Conservation (phyloP, 1,139 yeast genomes). For the Geotrichum klebahnii region DNA sequence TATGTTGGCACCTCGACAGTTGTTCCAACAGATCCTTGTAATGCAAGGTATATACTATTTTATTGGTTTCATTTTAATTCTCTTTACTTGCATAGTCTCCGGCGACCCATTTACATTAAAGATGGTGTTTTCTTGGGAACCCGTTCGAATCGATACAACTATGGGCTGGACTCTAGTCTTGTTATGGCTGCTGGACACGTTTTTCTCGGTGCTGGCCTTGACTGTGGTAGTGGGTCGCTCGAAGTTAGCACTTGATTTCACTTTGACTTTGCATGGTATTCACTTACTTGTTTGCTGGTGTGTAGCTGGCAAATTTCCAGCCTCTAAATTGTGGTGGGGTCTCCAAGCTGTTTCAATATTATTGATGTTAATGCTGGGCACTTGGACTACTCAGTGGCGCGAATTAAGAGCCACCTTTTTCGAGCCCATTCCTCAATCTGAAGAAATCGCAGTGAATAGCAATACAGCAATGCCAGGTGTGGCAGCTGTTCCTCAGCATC, state of each 20-base stretch:
- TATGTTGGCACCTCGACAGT: constrained; percentile 38
- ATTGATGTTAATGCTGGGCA: constrained; percentile 71
- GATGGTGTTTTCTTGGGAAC: constrained; percentile 82
- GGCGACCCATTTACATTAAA: constrained; percentile 49
- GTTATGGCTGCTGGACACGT: constrained; percentile 76
- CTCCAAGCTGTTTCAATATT: constrained; percentile 65
- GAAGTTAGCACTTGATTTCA: constrained; percentile 93
- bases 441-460: background rate
- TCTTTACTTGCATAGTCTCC: constrained; percentile 39
- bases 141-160: constrained; percentile 69
- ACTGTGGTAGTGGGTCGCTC: constrained; percentile 87
- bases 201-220: constrained; percentile 61
- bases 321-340: constrained; percentile 76
- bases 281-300: constrained; percentile 68
- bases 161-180: constrained; percentile 69
- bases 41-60: constrained; percentile 40
- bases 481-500: background rate
- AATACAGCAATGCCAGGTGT: background rate
- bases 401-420: constrained; percentile 85
- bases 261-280: constrained; percentile 78
- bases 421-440: constrained; percentile 39
- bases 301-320: constrained; percentile 63
- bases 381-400: constrained; percentile 83
- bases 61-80: constrained; percentile 37
- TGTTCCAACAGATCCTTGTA: constrained; percentile 40